phyloP scores from a whole-genome alignment of 805 yeast species.

The Torulaspora indica region DNA sequence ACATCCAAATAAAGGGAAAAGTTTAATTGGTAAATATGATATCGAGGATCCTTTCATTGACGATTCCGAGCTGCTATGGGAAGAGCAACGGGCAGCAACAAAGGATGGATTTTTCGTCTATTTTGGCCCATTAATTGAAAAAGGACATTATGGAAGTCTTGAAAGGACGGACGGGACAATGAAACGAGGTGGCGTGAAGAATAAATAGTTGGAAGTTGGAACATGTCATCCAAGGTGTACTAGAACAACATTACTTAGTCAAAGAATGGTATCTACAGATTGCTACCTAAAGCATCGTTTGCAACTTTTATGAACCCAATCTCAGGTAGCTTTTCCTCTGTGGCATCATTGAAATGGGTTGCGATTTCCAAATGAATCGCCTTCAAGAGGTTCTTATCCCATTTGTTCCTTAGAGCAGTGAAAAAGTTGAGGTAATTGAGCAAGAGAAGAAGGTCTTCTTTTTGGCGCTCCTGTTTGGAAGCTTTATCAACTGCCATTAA shows the following conservation, averaged over 20 bases:
- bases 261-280: slow-evolving; percentile 1
- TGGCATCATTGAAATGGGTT: slow-evolving; percentile 22
- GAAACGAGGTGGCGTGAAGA: slow-evolving; percentile 38
- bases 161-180: slow-evolving; percentile 45
- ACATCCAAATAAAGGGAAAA: slow-evolving; percentile 48
- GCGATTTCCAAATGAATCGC: slow-evolving; percentile 34
- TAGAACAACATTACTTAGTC: not conserved
- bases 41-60: slow-evolving; percentile 93
- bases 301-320: slow-evolving; percentile 30
- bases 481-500: slow-evolving; percentile 20
- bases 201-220: slow-evolving; percentile 16
- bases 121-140: slow-evolving; percentile 83
- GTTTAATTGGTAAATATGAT: slow-evolving; percentile 88
- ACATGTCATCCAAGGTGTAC: too few relatives aligned
- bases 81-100: slow-evolving; percentile 87
- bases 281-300: slow-evolving; percentile 20
- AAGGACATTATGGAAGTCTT: slow-evolving; percentile 44
- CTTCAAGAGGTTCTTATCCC: slow-evolving; percentile 32
- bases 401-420: slow-evolving; percentile 35
- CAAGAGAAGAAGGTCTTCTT: slow-evolving; percentile 29
- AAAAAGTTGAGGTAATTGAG: slow-evolving; percentile 56
- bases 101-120: slow-evolving; percentile 94
- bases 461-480: slow-evolving; percentile 19
- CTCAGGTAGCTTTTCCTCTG: slow-evolving; percentile 22
- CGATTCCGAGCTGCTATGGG: slow-evolving; percentile 87